Base-by-base conservation (phyloP, 2,329 filamentous ascomycete genomes). In the Alternaria incomplexa region DNA sequence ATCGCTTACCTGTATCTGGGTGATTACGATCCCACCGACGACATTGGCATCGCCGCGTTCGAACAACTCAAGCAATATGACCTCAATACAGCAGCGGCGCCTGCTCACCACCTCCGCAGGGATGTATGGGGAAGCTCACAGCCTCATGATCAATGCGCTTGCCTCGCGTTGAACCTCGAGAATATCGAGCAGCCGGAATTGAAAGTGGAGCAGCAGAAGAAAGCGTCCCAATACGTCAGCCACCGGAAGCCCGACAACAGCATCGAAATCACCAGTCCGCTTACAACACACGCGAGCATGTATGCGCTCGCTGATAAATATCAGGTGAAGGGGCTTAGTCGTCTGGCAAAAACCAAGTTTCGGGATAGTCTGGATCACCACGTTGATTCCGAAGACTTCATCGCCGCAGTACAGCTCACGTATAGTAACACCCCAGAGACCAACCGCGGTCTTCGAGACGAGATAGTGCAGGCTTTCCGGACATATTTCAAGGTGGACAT, bases 361-460 rank as follows among this genome's bases (percentile, higher is more conserved):
- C 36, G 65, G 7, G 23, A 25, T 3, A 59, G 59, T n/a, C 50
- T 70, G 6, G 20, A 51, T 28, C 28, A 62, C 40, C 65, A 67
- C 44, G 67, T 58, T 58, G 65, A 77, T 48, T 66, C 73, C 0
- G 44, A 60, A 9, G 74, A 76, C 40, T 69, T 80, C 13, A 63
- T 73, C 8, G 65, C 69, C n/a, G 72, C 76, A 0, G 74, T 77
- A 6, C 63, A 71, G 26, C 43, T 64, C 7, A 59, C 46, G 4
- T 79, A 76, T 36, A 69, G 61, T 22, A 62, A 64, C 0, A 78
- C 76, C 8, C 74, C 72, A 1, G 65, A 74, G 7, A 46, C 62
- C 1, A 73, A 79, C 56, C 74, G 72, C n/a, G 75, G 70, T 9
- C 64, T 80, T 58, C 68, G 77, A 13, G 73, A 79, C 48, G 63